Percentiles rank a stretch among this genome's conserved stretches.
These are phyloP conservation scores for Salix suchowensis DNA, from an alignment of 345 rosid species.

Conservation along the genomic window DNA sequence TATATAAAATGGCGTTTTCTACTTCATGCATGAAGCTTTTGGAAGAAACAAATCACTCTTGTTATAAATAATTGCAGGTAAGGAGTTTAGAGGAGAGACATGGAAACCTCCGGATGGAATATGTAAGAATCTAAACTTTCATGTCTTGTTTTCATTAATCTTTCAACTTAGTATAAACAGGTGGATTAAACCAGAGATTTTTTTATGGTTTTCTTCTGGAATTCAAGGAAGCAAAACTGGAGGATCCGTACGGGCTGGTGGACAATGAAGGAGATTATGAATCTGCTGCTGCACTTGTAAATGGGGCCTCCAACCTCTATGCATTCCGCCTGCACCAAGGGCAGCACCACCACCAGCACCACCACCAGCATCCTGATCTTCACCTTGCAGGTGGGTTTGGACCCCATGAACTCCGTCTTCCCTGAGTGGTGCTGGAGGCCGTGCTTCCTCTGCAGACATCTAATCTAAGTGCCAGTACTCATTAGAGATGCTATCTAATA, in stretches of 20 bases:
- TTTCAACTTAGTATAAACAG: not conserved
- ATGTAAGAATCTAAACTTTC: slow-evolving; percentile 26
- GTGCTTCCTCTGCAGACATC: not conserved
- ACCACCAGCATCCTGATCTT: slow-evolving; percentile 7
- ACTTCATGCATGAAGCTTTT: not conserved
- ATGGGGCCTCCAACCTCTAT: slow-evolving; percentile 34
- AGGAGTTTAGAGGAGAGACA: slow-evolving; percentile 38
- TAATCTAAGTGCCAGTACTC: not conserved
- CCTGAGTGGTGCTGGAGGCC: slow-evolving; percentile 11
- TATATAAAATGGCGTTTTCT: not conserved
- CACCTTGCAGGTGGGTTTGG: slow-evolving; percentile 28
- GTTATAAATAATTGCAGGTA: slow-evolving; percentile 23
- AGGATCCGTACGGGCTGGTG: slow-evolving; percentile 34
- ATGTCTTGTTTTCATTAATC: not conserved
- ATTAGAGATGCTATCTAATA: not conserved
- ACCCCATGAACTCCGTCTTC: slow-evolving; percentile 35
- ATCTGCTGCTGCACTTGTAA: slow-evolving; percentile 26
- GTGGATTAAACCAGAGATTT: not conserved
- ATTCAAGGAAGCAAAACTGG: slow-evolving; percentile 36
- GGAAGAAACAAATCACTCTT: not conserved
- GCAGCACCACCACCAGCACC: slow-evolving; percentile 11
- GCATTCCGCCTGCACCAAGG: slow-evolving; percentile 35
- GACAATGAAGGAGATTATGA: slow-evolving; percentile 37
- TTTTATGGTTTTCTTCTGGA: not conserved
- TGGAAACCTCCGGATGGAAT: slow-evolving; percentile 33